These are phyloP conservation scores for Smittium culicis DNA, from an alignment of 371 early-diverging fungal genomes.

Conservation along the genomic window DNA sequence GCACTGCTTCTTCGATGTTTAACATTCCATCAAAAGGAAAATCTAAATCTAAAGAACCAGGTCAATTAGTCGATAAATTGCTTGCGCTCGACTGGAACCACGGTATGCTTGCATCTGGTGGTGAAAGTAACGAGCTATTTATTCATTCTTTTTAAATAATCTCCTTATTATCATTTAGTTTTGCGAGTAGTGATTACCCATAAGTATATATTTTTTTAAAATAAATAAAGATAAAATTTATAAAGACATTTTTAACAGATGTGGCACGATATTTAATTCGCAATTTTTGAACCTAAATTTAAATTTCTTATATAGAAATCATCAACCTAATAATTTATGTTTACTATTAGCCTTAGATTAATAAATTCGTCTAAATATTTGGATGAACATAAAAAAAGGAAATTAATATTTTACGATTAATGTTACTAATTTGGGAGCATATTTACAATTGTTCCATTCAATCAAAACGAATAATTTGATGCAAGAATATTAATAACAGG, in stretches of 20 bases:
- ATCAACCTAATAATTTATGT: neutral
- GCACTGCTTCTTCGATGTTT: slow-evolving; percentile 32
- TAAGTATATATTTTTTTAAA: too few relatives aligned
- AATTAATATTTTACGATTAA: neutral
- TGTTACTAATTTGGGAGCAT: neutral
- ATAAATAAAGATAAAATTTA: neutral
- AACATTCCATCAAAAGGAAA: slow-evolving; percentile 19
- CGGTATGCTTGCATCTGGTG: slow-evolving; percentile 61
- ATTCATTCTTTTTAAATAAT: slow-evolving; percentile 38
- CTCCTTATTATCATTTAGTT: neutral
- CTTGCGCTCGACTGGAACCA: slow-evolving; percentile 64
- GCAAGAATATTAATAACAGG: neutral
- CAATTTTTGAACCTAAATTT: neutral
- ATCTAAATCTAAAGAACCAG: slow-evolving; percentile 25
- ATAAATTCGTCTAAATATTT: neutral
- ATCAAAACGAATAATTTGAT: neutral
- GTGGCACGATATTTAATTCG: neutral
- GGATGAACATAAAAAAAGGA: neutral
- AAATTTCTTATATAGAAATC: neutral
- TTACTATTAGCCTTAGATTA: neutral
- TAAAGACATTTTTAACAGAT: neutral
- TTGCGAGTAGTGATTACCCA: too few relatives aligned
- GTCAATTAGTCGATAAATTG: slow-evolving; percentile 46
- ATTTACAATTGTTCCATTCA: neutral
- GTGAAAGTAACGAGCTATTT: slow-evolving; percentile 66